Conservation (phyloP, 257 asterid genomes). For the Buddleja alternifolia region DNA sequence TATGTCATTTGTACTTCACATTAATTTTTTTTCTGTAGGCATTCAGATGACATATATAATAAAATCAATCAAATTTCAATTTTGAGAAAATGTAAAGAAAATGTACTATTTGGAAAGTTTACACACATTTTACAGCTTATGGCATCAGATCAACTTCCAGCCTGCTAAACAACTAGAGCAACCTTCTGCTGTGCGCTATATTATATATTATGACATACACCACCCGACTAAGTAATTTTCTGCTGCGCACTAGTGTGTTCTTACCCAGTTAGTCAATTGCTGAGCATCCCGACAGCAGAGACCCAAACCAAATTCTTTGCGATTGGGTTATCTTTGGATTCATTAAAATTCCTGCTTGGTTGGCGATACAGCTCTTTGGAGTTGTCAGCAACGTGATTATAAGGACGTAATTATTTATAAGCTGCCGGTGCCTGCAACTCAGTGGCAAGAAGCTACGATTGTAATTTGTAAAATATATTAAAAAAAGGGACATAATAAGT, state of each 20-base stretch:
- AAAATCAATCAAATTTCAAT: too few relatives aligned
- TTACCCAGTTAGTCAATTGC: background rate
- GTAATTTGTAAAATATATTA: background rate
- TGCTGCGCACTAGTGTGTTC: background rate
- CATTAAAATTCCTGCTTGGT: background rate
- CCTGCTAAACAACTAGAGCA: too few relatives aligned
- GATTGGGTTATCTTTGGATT: constrained; percentile 6
- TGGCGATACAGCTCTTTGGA: background rate
- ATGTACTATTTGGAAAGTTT: too few relatives aligned
- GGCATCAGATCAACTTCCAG: too few relatives aligned
- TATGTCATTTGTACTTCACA: background rate
- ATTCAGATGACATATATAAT: too few relatives aligned
- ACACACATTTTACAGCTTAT: too few relatives aligned
- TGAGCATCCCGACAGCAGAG: background rate
- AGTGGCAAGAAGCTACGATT: background rate
- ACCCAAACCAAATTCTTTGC: background rate
- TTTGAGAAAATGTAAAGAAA: too few relatives aligned
- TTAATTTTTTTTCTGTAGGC: too few relatives aligned
- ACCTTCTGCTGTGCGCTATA: too few relatives aligned
- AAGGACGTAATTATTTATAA: background rate
- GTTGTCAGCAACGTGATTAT: background rate
- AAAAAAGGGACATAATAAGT: background rate
- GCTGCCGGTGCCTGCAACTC: constrained; percentile 5
- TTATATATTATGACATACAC: background rate
- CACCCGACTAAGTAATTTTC: background rate